Percentiles rank a stretch among this genome's conserved stretches.
These are phyloP conservation scores for Breviolum minutum DNA, from an alignment of 73 alveolate genomes.

Conservation along the genomic window DNA sequence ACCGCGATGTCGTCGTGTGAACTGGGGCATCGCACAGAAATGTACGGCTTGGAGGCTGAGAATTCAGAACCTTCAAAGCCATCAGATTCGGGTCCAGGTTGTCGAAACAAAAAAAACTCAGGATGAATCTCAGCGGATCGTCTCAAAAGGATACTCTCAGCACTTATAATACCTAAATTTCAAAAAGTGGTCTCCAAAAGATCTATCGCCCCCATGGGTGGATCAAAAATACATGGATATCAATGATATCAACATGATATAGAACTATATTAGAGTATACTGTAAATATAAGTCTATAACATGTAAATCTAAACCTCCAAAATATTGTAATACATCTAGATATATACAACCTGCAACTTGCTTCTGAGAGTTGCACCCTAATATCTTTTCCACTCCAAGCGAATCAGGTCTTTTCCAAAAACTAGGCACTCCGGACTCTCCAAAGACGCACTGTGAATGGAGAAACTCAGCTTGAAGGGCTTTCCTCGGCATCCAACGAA, in stretches of 20 bases:
- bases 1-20: not conserved
- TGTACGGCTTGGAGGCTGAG: constrained; percentile 55
- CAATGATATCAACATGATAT: too few relatives aligned
- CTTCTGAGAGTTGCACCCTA: not conserved
- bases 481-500: constrained; percentile 17
- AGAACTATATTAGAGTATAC: too few relatives aligned
- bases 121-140: too few relatives aligned
- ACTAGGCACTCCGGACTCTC: constrained; percentile 39
- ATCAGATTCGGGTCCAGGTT: not conserved
- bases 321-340: too few relatives aligned
- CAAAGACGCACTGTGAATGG: constrained; percentile 47
- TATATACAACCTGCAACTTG: too few relatives aligned
- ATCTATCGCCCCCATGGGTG: too few relatives aligned
- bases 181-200: too few relatives aligned
- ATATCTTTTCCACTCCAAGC: not conserved
- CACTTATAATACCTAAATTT: too few relatives aligned
- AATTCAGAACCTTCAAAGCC: constrained; percentile 18
- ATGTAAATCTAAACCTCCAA: too few relatives aligned
- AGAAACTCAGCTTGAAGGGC: constrained; percentile 87
- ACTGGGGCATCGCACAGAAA: constrained; percentile 23
- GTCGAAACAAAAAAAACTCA: not conserved
- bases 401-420: not conserved
- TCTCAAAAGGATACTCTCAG: too few relatives aligned
- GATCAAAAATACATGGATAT: too few relatives aligned
- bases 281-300: too few relatives aligned